Conservation (phyloP, 2,329 filamentous ascomycete genomes). For the Diaporthe velutina region DNA sequence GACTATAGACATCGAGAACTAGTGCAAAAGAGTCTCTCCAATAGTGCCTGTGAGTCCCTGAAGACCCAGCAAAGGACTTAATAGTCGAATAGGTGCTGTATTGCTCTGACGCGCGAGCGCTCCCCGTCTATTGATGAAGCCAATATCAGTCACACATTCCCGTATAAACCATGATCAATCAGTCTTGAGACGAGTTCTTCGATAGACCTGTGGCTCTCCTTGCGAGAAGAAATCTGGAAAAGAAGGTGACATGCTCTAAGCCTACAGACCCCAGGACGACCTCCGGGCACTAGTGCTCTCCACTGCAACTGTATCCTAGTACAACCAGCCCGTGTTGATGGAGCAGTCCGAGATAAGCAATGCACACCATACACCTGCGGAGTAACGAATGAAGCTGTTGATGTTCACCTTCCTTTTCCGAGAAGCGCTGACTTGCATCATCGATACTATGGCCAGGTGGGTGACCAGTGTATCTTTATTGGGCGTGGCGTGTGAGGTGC, state of each 20-base stretch:
- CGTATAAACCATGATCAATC: background rate
- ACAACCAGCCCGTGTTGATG: background rate
- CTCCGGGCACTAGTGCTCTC: constrained; percentile 11
- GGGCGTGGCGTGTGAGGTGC: background rate
- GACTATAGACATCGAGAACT: too few relatives aligned
- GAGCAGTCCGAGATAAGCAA: constrained; percentile 26
- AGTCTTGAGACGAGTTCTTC: too few relatives aligned
- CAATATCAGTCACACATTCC: background rate
- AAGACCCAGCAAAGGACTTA: too few relatives aligned
- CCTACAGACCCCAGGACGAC: background rate
- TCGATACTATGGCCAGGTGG: background rate
- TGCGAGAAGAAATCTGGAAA: background rate
- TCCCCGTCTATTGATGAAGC: background rate
- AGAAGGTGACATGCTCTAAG: constrained; percentile 29
- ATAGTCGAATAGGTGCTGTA: background rate
- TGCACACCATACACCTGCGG: background rate
- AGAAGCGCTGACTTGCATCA: background rate
- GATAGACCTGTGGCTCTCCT: background rate
- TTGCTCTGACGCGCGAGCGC: background rate
- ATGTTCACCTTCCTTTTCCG: constrained; percentile 31
- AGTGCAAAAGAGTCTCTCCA: too few relatives aligned
- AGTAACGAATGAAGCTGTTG: constrained; percentile 1
- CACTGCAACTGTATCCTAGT: constrained; percentile 7
- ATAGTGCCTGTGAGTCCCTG: background rate
- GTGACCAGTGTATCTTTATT: background rate